Percentiles rank a stretch among this genome's conserved stretches.
Evolutionary conservation across 768 basidiomycete genomes (phyloP).

Genomic region (Gloeopeniophorella convolvens): DNA sequence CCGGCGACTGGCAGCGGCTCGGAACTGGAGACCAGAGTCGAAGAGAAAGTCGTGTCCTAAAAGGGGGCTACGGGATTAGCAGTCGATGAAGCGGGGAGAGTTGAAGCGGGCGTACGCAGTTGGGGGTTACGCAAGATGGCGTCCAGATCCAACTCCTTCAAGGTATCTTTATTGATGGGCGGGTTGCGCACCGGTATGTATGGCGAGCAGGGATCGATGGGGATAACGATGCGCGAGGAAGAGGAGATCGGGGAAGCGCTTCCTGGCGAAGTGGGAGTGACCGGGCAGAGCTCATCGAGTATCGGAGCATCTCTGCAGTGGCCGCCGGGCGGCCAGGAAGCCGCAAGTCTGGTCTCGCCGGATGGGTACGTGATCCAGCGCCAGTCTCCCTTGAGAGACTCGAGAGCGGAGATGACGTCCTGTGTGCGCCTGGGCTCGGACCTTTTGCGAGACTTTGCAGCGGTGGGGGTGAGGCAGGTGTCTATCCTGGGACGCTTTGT

Average conservation of each 20-base stretch:
- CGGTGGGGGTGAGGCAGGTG: background rate
- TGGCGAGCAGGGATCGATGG: constrained; percentile 38
- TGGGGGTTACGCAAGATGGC: constrained; percentile 86
- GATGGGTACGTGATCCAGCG: constrained; percentile 20
- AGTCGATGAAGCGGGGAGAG: background rate
- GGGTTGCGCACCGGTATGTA: constrained; percentile 67
- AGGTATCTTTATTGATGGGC: constrained; percentile 73
- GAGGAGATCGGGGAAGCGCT: constrained; percentile 20
- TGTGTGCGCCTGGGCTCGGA: constrained; percentile 14
- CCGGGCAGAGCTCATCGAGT: constrained; percentile 12
- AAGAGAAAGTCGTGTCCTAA: constrained; percentile 87
- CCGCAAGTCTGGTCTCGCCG: constrained; percentile 21
- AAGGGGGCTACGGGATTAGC: constrained; percentile 13
- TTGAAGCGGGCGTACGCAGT: constrained; percentile 58
- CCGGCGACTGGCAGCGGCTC: constrained; percentile 65
- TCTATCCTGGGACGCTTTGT: constrained; percentile 21
- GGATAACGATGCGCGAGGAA: constrained; percentile 27
- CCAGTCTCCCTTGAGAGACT: constrained; percentile 21
- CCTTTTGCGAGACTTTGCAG: constrained; percentile 13
- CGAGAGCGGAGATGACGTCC: constrained; percentile 18
- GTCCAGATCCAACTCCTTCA: constrained; percentile 80
- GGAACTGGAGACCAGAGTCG: constrained; percentile 77
- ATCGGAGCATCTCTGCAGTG: constrained; percentile 19
- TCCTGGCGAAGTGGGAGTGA: constrained; percentile 22
- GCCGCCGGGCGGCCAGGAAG: constrained; percentile 23